Evolutionary conservation across 192 early-diverging fungal species (phyloP), one percentile per base, ranked within the genome.

Genomic region (Linderina pennispora): DNA sequence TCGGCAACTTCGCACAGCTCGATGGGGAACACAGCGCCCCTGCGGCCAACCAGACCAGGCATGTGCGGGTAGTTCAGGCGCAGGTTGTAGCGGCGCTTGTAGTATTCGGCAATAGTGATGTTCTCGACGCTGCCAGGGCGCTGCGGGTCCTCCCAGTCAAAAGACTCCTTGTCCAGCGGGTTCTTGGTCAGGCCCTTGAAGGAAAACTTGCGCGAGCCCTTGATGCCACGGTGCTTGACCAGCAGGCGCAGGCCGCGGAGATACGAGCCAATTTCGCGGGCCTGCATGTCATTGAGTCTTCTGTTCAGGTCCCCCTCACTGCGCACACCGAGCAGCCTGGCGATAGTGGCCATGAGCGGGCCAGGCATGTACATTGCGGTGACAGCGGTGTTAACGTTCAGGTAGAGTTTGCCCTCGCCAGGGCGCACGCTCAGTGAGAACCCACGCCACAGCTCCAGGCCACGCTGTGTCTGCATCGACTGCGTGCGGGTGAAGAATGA

Each of bases 401-500:
- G 77, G 65, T 80, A 76, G 59, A 89, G 79, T 32, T 64, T 68
- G 59, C 88, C 88, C n/a, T 55, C 25, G 18, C 85, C 75, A 5
- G 92, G 90, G 8, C 87, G 77, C 23, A 92, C 79, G 23, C 86
- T 89, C 41, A 94, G 90, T 50, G 91, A 93, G 57, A 88, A 91
- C 13, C 95, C 95, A 54, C 85, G 83, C 93, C 93, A 94, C 4
- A 92, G 80, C 74, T 94, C 89, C 17, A 84, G 77, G 13, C 93
- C 91, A 38, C 90, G 85, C 4, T 57, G 65, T 0, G 80, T 75
- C 23, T 44, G 40, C 28, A 35, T 40, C 2, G 63, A 55, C 45
- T 74, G 76, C 10, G 78, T 71, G n/a, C 85, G 79, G 1, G 90
- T 96, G 54, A 87, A 96, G 74, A 98, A 96, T 23, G 90, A 96